Evolutionary conservation across 768 basidiomycete species (phyloP), one percentile per base, ranked within the genome.

Genomic region (Lactarius akahatsu): DNA sequence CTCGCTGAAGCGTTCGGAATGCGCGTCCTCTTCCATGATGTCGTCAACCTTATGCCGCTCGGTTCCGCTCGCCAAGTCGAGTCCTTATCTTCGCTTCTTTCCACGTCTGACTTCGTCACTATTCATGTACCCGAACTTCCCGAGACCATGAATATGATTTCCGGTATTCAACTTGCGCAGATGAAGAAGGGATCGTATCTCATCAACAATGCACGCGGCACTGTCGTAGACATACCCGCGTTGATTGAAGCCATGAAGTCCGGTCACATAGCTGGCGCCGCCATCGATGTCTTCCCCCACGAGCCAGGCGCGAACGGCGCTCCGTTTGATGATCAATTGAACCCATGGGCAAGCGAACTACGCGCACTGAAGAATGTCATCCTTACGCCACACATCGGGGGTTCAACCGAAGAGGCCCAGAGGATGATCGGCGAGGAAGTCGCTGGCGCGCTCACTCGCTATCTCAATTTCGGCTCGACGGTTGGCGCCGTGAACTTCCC

Each of bases 361-460:
- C 85, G 92, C 66, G 77, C 79, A 1, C 79, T 94, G 64, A 87
- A 90, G 60, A 99, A 99, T 77, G 85, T 98, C 68, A 95, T 98
- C 74, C 88, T 98, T 73, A 98, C 97, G 0, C 97, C 97, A 26
- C 97, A 99, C 75, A 98, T 99, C 73, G 97, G 97, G 65, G 97
- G 97, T 47, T 98, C 96, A 36, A 99, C 97, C 20, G 97, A 99
- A 76, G 97, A 99, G 76, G 97, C 97, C 6, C 97, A 99, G 77
- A 85, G 88, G 62, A 93, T 96, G 87, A 98, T 99, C 66, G 97
- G 97, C 16, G 89, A 93, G 65, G 97, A 99, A 77, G 97, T 99
- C 57, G 86, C 93, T 5, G 83, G 85, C 40, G 87, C 95, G 3
- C 80, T 99, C 52, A 81, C 84, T 28, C 89, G 95, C 62, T 99